Percentiles rank a stretch among this genome's conserved stretches.
Evolutionary conservation across 176 grass and related monocot genomes (phyloP).

Genomic region (Carex kokanica): DNA sequence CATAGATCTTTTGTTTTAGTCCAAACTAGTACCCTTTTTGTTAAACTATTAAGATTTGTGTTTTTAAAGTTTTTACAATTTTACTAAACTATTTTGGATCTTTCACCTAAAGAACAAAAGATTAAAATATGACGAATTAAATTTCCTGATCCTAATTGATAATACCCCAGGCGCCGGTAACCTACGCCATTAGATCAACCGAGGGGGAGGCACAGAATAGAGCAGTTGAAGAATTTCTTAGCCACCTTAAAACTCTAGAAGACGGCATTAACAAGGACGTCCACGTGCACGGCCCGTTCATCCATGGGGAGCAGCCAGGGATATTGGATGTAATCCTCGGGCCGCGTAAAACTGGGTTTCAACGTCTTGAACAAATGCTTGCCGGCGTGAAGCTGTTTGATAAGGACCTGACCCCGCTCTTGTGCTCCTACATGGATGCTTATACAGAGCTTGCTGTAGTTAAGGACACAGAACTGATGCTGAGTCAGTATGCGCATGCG

Average conservation of each 20-base stretch:
- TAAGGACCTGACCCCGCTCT: conserved; percentile 8
- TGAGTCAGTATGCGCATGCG: conserved; percentile 6
- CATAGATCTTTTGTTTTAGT: background rate
- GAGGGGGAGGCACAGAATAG: conserved; percentile 24
- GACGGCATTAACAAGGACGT: conserved; percentile 27
- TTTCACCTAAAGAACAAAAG: too few relatives aligned
- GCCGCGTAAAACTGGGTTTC: background rate
- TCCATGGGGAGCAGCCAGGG: conserved; percentile 17
- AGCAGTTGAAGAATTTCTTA: conserved; percentile 20
- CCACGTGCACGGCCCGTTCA: conserved; percentile 14
- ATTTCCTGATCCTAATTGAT: background rate
- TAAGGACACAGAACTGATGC: background rate
- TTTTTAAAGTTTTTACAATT: background rate
- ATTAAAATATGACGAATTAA: background rate
- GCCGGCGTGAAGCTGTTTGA: background rate
- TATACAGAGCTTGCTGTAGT: conserved; percentile 14
- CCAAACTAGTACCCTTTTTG: background rate
- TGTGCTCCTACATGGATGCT: conserved; percentile 20
- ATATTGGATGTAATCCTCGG: conserved; percentile 16
- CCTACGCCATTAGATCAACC: background rate
- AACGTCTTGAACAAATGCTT: background rate
- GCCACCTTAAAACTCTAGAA: conserved; percentile 11
- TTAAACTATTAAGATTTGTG: background rate
- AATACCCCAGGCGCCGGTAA: background rate
- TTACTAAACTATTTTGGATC: too few relatives aligned